A percentile compares a stretch with the other conserved stretches of the same genome.
These are phyloP conservation scores for Scheffersomyces cryptocercus DNA, from an alignment of 1,139 yeast genomes.

Conservation along the genomic window DNA sequence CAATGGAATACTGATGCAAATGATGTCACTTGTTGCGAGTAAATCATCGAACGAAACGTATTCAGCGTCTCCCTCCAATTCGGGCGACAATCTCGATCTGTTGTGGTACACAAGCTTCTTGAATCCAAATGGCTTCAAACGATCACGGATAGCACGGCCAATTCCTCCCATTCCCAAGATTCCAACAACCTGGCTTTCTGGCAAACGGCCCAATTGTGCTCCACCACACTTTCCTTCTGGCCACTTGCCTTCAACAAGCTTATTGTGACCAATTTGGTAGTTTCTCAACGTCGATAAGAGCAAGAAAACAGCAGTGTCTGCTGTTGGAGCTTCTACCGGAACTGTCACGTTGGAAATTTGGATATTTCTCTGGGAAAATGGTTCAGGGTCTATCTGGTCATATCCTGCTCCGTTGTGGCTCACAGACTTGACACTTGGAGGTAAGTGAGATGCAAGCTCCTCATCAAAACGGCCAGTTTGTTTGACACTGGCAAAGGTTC, in stretches of 20 bases:
- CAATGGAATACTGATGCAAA: conserved; percentile 66
- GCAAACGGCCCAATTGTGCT: conserved; percentile 44
- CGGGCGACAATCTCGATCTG: conserved; percentile 52
- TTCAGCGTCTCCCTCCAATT: conserved; percentile 57
- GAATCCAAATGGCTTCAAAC: conserved; percentile 67
- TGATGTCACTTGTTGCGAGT: conserved; percentile 53
- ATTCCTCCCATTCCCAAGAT: conserved; percentile 79
- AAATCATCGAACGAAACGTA: conserved; percentile 61
- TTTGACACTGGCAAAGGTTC: conserved; percentile 49
- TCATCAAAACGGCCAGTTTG: conserved; percentile 76
- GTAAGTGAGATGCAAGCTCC: conserved; percentile 63
- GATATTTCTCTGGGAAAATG: conserved; percentile 51
- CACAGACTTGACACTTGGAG: conserved; percentile 60
- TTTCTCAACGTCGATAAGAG: conserved; percentile 69
- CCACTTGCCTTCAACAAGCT: conserved; percentile 63
- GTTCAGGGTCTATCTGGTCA: conserved; percentile 70
- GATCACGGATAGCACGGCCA: conserved; percentile 65
- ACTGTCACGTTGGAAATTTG: conserved; percentile 74
- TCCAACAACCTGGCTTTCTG: conserved; percentile 63
- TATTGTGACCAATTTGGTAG: conserved; percentile 50
- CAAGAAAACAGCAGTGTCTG: conserved; percentile 73
- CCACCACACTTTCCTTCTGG: conserved; percentile 12
- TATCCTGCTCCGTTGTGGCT: conserved; percentile 94
- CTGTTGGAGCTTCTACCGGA: conserved; percentile 78
- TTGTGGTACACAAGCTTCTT: conserved; percentile 59